Conservation (phyloP, 139 green algal genomes). For the Chlorella sp. region DNA sequence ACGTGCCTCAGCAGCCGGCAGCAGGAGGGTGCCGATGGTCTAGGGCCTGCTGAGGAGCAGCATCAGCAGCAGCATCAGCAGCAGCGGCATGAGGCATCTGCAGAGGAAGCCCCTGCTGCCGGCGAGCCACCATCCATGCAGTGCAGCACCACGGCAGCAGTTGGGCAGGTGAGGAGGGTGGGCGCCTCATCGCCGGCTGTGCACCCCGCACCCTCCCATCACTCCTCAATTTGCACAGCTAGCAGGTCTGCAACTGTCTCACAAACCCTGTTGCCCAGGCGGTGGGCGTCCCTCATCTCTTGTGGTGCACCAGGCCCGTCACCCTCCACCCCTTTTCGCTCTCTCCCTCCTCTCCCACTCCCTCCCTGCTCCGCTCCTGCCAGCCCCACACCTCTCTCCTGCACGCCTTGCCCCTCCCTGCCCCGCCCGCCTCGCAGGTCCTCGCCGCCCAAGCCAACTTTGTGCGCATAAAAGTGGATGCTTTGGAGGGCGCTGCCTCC, state of each 20-base stretch:
- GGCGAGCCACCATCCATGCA: not conserved
- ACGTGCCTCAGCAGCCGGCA: not conserved
- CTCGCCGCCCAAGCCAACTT: constrained; percentile 87
- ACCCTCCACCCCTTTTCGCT: not conserved
- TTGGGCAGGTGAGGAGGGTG: constrained; percentile 3
- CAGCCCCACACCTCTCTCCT: not conserved
- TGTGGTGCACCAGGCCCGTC: not conserved
- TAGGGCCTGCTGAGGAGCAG: not conserved
- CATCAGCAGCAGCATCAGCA: not conserved
- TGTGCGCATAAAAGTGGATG: constrained; percentile 67
- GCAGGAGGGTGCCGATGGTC: not conserved
- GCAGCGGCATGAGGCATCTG: not conserved
- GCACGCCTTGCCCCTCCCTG: too few species aligned
- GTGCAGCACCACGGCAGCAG: constrained; percentile 22
- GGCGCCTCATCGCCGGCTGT: not conserved
- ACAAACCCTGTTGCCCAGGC: too few species aligned
- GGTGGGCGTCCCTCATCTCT: too few species aligned
- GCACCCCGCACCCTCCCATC: too few species aligned
- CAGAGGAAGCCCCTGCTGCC: not conserved
- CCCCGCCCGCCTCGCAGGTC: constrained; percentile 58
- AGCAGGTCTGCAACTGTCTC: too few species aligned
- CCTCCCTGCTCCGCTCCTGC: too few species aligned
- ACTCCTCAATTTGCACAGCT: too few species aligned
- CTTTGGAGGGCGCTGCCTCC: not conserved
- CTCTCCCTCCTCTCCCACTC: not conserved